Evolutionary conservation across 768 basidiomycete genomes (phyloP).

Genomic region (Termitomyces sp.): DNA sequence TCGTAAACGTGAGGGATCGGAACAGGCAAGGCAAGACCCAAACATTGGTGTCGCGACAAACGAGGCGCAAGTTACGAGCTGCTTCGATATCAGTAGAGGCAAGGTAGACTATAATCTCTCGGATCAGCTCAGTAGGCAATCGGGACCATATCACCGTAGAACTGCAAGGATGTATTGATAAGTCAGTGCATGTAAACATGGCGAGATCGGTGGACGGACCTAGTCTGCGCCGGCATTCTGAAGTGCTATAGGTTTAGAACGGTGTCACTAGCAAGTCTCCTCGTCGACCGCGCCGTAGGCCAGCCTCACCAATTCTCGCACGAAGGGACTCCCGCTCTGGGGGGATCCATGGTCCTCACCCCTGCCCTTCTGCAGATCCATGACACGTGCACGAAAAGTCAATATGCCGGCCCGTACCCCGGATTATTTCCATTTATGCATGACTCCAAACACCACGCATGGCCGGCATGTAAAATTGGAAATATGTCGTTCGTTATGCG

Average conservation of each 20-base stretch:
- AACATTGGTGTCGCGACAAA: conserved; percentile 27
- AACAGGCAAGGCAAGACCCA: conserved; percentile 30
- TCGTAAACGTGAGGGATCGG: conserved; percentile 20
- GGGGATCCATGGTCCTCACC: not conserved
- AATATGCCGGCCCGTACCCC: not conserved
- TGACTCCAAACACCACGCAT: not conserved
- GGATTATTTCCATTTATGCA: not conserved
- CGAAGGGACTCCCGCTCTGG: not conserved
- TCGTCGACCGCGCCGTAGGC: not conserved
- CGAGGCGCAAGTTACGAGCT: conserved; percentile 25
- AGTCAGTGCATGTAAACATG: not conserved
- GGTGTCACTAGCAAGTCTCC: not conserved
- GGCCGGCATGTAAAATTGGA: not conserved
- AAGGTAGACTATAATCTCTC: conserved; percentile 25
- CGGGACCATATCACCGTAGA: conserved; percentile 19
- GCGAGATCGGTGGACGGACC: not conserved
- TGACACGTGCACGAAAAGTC: not conserved
- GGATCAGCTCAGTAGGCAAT: conserved; percentile 27
- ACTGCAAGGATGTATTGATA: not conserved
- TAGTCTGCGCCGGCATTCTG: not conserved
- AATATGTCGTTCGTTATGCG: not conserved
- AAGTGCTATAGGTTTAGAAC: not conserved
- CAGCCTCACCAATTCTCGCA: not conserved
- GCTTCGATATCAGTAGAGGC: conserved; percentile 17
- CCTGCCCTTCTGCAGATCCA: not conserved